These are phyloP conservation scores for Saccharomycopsis babjevae DNA, from an alignment of 805 yeast genomes.

Conservation along the genomic window DNA sequence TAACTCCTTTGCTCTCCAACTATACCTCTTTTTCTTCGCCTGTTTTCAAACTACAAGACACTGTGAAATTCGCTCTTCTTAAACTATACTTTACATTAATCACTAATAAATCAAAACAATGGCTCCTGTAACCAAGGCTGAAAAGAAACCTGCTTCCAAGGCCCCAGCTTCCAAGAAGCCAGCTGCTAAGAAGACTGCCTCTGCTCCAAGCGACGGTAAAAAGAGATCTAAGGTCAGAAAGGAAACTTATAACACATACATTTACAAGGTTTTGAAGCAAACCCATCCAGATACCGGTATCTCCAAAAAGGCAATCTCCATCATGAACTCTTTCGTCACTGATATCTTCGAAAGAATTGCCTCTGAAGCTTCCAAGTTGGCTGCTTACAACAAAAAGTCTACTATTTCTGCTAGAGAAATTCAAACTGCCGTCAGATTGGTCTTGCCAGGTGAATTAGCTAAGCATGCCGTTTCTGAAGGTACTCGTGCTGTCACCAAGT, in stretches of 20 bases:
- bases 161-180: slow-evolving; percentile 96
- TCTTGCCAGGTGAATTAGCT: slow-evolving; percentile 97
- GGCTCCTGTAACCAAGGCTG: slow-evolving; percentile 49
- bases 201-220: slow-evolving; percentile 41
- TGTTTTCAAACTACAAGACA: not conserved
- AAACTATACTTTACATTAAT: too few species aligned
- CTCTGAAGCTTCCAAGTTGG: slow-evolving; percentile 94
- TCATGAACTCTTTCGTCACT: slow-evolving; percentile 96
- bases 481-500: slow-evolving; percentile 59
- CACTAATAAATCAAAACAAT: slow-evolving; percentile 28
- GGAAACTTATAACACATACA: slow-evolving; percentile 97
- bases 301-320: slow-evolving; percentile 97
- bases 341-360: slow-evolving; percentile 98
- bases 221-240: slow-evolving; percentile 93
- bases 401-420: slow-evolving; percentile 97
- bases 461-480: slow-evolving; percentile 99
- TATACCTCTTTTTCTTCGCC: not conserved
- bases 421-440: slow-evolving; percentile 96
- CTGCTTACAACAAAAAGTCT: slow-evolving; percentile 97
- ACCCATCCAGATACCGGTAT: slow-evolving; percentile 99
- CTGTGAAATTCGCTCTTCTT: too few species aligned
- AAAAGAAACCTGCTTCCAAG: slow-evolving; percentile 76
- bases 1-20: not conserved
- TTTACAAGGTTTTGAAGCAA: slow-evolving; percentile 97
- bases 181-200: slow-evolving; percentile 85